Conservation (phyloP, 73 alveolate genomes). For the Uronychia setigera region DNA sequence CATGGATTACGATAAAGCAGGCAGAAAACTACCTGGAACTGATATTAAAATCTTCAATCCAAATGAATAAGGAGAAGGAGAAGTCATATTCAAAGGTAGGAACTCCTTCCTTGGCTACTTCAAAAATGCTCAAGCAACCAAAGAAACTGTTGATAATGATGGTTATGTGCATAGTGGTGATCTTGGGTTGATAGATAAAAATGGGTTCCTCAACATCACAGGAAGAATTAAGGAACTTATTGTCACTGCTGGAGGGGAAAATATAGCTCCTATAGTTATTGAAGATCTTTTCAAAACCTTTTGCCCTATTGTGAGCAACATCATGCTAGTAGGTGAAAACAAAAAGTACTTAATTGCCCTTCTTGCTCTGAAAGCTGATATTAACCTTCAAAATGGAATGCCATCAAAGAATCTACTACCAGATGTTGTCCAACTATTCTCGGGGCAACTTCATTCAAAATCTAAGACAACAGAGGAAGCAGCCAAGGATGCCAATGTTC, state of each 20-base stretch:
- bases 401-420: conserved; percentile 75
- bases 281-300: conserved; percentile 48
- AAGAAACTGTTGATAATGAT: conserved; percentile 68
- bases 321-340: conserved; percentile 70
- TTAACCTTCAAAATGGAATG: conserved; percentile 50
- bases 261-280: conserved; percentile 68
- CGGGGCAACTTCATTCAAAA: conserved; percentile 6
- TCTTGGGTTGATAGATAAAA: conserved; percentile 61
- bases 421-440: conserved; percentile 61
- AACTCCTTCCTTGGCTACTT: conserved; percentile 82
- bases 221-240: conserved; percentile 75
- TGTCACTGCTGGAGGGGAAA: conserved; percentile 81
- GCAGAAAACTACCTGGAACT: conserved; percentile 32
- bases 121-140: conserved; percentile 75
- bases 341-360: conserved; percentile 46
- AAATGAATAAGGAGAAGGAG: conserved; percentile 82
- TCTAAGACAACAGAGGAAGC: conserved; percentile 76
- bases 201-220: conserved; percentile 44
- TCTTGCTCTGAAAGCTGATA: conserved; percentile 57
- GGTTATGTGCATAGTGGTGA: conserved; percentile 87
- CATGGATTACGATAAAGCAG: conserved; percentile 25
- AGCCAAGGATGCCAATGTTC: conserved; percentile 38
- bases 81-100: conserved; percentile 81
- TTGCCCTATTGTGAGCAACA: conserved; percentile 50
- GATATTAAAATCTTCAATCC: conserved; percentile 34